phyloP scores from a whole-genome alignment of 495 filamentous ascomycete genomes.

The Annulohypoxylon stygium region DNA sequence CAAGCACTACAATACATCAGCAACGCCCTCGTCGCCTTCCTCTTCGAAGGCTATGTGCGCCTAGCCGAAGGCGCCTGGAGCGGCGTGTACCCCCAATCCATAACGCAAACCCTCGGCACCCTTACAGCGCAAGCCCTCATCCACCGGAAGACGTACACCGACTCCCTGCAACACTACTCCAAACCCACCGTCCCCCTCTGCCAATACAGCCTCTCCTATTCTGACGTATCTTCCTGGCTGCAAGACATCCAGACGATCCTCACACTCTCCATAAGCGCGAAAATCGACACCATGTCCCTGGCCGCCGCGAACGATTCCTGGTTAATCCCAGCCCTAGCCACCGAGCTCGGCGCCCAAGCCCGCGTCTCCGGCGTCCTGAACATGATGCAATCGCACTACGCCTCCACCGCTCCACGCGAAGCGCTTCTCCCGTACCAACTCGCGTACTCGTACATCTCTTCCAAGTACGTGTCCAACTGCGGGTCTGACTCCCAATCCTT shows the following conservation, averaged over 20 bases:
- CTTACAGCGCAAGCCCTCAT: slow-evolving; percentile 55
- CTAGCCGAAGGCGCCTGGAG: slow-evolving; percentile 50
- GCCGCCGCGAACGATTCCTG: slow-evolving; percentile 64
- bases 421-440: slow-evolving; percentile 50
- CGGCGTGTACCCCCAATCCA: slow-evolving; percentile 52
- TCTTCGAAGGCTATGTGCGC: slow-evolving; percentile 50
- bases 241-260: slow-evolving; percentile 51
- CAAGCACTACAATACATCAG: slow-evolving; percentile 52
- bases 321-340: slow-evolving; percentile 52
- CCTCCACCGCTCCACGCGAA: slow-evolving; percentile 54
- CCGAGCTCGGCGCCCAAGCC: slow-evolving; percentile 53
- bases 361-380: slow-evolving; percentile 58
- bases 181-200: slow-evolving; percentile 46
- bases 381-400: slow-evolving; percentile 58
- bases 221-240: slow-evolving; percentile 45
- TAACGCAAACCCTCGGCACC: slow-evolving; percentile 53
- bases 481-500: slow-evolving; percentile 37
- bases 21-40: slow-evolving; percentile 51
- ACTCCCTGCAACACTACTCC: slow-evolving; percentile 55
- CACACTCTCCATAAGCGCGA: slow-evolving; percentile 68
- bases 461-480: slow-evolving; percentile 47
- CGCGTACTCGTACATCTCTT: slow-evolving; percentile 51
- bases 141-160: slow-evolving; percentile 52
- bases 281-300: slow-evolving; percentile 65
- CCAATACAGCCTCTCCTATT: slow-evolving; percentile 35